Percentiles rank a stretch among this genome's conserved stretches.
These are phyloP conservation scores for Pholiota microspora DNA, from an alignment of 768 basidiomycete species.

Conservation along the genomic window DNA sequence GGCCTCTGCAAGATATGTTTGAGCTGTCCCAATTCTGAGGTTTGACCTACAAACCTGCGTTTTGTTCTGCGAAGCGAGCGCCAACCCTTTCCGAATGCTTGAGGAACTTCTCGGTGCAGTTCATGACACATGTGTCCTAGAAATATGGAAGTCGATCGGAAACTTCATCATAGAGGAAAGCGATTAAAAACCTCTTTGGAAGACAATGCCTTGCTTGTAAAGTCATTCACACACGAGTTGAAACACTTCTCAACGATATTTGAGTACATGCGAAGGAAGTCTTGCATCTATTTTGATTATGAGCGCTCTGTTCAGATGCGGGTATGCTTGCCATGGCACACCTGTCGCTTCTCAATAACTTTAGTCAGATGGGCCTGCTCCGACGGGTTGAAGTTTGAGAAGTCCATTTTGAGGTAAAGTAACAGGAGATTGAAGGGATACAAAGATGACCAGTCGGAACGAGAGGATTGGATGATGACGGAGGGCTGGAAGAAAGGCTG, in stretches of 20 bases:
- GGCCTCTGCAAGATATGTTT: slow-evolving; percentile 28
- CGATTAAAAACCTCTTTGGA: slow-evolving; percentile 75
- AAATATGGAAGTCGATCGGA: slow-evolving; percentile 2
- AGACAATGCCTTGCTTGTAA: slow-evolving; percentile 91
- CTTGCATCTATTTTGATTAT: slow-evolving; percentile 77
- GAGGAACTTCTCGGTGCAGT: slow-evolving; percentile 97
- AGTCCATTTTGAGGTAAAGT: slow-evolving; percentile 64
- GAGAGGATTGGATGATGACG: slow-evolving; percentile 8
- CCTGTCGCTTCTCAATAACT: slow-evolving; percentile 97
- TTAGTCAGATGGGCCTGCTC: slow-evolving; percentile 97
- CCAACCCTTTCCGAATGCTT: slow-evolving; percentile 95
- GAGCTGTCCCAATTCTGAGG: neutral
- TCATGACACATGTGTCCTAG: slow-evolving; percentile 86
- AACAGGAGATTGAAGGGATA: slow-evolving; percentile 14
- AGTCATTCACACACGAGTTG: slow-evolving; percentile 92
- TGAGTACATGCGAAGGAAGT: slow-evolving; percentile 94
- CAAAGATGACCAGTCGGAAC: slow-evolving; percentile 4
- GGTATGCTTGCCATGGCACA: slow-evolving; percentile 25
- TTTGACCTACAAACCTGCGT: slow-evolving; percentile 65
- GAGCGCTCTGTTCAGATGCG: slow-evolving; percentile 4
- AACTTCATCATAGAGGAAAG: neutral
- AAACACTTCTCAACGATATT: slow-evolving; percentile 96
- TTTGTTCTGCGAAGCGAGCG: slow-evolving; percentile 87
- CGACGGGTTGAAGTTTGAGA: slow-evolving; percentile 82
- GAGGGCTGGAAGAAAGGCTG: neutral